Conservation (phyloP, 495 filamentous ascomycete genomes). For the Neurospora sp. region DNA sequence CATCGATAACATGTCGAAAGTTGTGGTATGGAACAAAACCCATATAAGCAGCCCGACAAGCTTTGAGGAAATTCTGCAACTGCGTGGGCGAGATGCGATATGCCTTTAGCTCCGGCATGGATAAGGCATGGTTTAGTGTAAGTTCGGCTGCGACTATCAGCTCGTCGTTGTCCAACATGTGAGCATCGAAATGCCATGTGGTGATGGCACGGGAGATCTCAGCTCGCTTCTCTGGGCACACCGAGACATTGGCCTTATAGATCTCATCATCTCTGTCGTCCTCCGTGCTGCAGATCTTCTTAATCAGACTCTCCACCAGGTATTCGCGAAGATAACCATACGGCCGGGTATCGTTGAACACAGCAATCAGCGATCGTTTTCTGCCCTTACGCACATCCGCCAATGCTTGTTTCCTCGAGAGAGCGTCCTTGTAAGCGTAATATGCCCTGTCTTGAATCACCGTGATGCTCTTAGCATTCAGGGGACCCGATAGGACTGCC, state of each 20-base stretch:
- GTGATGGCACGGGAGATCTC: conserved; percentile 62
- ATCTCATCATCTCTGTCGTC: conserved; percentile 35
- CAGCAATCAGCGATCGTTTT: conserved; percentile 86
- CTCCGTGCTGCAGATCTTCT: conserved; percentile 70
- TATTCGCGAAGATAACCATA: conserved; percentile 78
- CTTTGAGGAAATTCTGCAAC: conserved; percentile 68
- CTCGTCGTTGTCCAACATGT: conserved; percentile 82
- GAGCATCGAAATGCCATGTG: conserved; percentile 79
- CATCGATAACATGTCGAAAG: conserved; percentile 93
- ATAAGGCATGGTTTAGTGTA: conserved; percentile 84
- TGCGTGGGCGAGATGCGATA: conserved; percentile 60
- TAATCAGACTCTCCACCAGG: conserved; percentile 87
- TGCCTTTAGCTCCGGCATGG: conserved; percentile 66
- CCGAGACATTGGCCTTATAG: conserved; percentile 30
- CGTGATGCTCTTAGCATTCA: conserved; percentile 58
- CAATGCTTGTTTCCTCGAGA: conserved; percentile 56
- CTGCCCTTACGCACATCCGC: conserved; percentile 56
- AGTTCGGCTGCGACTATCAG: conserved; percentile 65
- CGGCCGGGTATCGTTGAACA: conserved; percentile 67
- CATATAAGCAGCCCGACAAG: conserved; percentile 83
- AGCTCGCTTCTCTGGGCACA: conserved; percentile 48
- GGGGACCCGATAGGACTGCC: conserved; percentile 71
- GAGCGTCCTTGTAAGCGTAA: conserved; percentile 60
- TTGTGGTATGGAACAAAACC: conserved; percentile 97
- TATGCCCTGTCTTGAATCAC: conserved; percentile 75